Percentiles rank a stretch among this genome's conserved stretches.
phyloP scores from a whole-genome alignment of 495 filamentous ascomycete species.

The Hypoxylon lenormandii region DNA sequence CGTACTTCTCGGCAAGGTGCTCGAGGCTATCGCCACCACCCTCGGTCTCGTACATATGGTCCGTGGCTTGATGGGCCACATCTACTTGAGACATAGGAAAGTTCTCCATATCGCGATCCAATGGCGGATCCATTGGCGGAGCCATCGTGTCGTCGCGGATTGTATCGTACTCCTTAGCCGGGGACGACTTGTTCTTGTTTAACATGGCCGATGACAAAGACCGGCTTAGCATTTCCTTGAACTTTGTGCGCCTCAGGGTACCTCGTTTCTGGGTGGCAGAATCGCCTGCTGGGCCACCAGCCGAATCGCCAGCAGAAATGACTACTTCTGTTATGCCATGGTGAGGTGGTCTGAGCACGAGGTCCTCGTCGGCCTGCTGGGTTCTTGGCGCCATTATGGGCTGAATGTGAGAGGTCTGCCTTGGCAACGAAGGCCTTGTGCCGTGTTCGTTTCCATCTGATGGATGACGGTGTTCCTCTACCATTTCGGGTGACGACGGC shows the following conservation, averaged over 20 bases:
- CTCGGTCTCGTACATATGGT: neutral
- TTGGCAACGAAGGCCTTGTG: conserved; percentile 2
- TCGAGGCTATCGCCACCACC: conserved; percentile 18
- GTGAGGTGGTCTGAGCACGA: conserved; percentile 18
- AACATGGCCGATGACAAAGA: conserved; percentile 24
- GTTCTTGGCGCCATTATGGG: neutral
- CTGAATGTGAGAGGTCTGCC: neutral
- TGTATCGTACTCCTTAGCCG: conserved; percentile 22
- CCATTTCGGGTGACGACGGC: conserved; percentile 8
- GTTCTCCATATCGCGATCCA: conserved; percentile 11
- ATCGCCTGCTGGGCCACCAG: neutral
- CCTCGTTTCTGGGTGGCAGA: conserved; percentile 1
- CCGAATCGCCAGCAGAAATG: conserved; percentile 18
- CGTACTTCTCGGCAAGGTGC: conserved; percentile 36
- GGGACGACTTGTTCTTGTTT: conserved; percentile 13
- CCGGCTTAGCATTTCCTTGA: conserved; percentile 35
- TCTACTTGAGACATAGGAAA: conserved; percentile 23
- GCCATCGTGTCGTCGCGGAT: conserved; percentile 17
- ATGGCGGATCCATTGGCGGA: neutral
- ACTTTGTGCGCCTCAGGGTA: conserved; percentile 22
- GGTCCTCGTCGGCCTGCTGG: conserved; percentile 3
- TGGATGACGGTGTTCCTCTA: conserved; percentile 2
- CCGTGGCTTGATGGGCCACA: neutral
- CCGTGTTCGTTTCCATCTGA: conserved; percentile 8
- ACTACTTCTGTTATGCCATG: conserved; percentile 32